Percentiles rank a stretch among this genome's conserved stretches.
phyloP scores from a whole-genome alignment of 176 grass and related monocot species.

The Leersia perrieri region DNA sequence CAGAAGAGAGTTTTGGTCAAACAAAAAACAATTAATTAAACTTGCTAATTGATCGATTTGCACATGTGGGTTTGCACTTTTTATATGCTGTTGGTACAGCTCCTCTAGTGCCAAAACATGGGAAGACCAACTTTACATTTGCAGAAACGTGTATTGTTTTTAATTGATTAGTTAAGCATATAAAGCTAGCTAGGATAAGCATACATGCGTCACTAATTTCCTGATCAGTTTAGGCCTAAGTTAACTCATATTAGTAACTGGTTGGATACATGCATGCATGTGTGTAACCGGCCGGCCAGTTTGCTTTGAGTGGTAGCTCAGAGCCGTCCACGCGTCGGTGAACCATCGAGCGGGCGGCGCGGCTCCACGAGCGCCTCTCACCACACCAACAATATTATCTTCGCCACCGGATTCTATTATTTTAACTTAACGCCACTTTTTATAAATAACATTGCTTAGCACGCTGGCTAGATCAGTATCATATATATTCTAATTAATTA shows the following conservation, averaged over 20 bases:
- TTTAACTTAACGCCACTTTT: constrained; percentile 15
- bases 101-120: background rate
- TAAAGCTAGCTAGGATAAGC: background rate
- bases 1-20: background rate
- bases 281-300: background rate
- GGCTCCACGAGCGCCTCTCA: constrained; percentile 16
- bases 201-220: background rate
- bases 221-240: background rate
- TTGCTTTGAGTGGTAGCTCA: background rate
- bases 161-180: background rate
- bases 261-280: background rate
- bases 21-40: background rate
- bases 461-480: constrained; percentile 24
- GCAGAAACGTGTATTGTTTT: background rate
- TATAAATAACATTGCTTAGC: constrained; percentile 32
- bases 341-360: constrained; percentile 36
- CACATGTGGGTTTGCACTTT: background rate
- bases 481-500: background rate
- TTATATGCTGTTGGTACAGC: background rate
- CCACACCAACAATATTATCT: constrained; percentile 51
- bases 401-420: constrained; percentile 30
- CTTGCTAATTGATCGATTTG: background rate
- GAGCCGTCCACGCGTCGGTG: constrained; percentile 36
- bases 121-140: background rate
- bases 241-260: background rate